Conservation (phyloP, 371 early-diverging fungal species). For the Nematocida minor region DNA sequence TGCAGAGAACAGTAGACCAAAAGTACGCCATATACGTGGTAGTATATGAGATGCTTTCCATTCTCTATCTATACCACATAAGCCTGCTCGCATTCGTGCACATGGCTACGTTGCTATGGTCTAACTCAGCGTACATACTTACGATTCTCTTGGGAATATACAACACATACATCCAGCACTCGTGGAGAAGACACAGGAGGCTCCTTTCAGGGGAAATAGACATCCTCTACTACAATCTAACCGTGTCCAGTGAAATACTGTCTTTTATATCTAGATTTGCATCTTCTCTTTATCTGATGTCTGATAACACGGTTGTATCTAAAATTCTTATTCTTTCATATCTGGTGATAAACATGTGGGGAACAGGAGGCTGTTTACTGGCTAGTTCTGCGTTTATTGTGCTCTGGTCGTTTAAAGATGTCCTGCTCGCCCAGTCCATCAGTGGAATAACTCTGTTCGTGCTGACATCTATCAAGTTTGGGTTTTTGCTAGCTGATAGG, state of each 20-base stretch:
- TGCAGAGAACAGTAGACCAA: background rate
- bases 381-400: background rate
- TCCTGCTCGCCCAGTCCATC: background rate
- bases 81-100: background rate
- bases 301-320: background rate
- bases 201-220: constrained; percentile 27
- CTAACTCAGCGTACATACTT: background rate
- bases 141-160: background rate
- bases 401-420: background rate
- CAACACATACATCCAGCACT: background rate
- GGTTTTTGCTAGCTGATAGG: background rate
- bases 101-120: background rate
- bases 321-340: background rate
- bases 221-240: constrained; percentile 36
- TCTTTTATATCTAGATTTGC: constrained; percentile 27
- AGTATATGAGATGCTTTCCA: constrained; percentile 3
- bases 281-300: background rate
- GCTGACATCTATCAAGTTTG: background rate
- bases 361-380: background rate
- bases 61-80: background rate
- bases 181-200: constrained; percentile 2
- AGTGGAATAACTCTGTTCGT: background rate
- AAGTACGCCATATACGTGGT: constrained; percentile 18
- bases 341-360: background rate
- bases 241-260: background rate